phyloP scores from a whole-genome alignment of 257 asterid species.

The Orobanche coerulescens region DNA sequence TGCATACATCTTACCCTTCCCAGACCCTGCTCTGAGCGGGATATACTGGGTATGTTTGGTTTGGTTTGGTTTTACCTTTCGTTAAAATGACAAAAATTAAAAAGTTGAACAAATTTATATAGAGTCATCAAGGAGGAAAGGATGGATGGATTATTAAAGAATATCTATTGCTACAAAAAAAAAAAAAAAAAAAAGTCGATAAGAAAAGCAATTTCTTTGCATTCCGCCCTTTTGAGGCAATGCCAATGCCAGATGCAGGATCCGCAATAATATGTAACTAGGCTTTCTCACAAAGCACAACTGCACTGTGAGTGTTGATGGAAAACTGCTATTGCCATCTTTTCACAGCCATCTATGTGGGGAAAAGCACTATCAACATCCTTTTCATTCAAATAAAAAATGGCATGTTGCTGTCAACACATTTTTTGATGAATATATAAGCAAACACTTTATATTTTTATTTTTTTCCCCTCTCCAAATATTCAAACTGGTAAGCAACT shows the following conservation, averaged over 20 bases:
- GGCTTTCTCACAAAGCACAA: slow-evolving; percentile 16
- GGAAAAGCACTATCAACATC: not conserved
- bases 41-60: no score
- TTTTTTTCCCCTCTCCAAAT: not conserved
- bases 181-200: not conserved
- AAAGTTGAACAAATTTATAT: no score
- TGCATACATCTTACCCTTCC: no score
- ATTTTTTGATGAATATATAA: not conserved
- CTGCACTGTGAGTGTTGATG: slow-evolving; percentile 20
- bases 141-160: no score
- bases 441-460: not conserved
- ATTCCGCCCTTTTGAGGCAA: no score
- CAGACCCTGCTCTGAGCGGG: no score
- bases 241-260: no score
- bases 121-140: no score
- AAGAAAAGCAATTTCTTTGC: slow-evolving; percentile 14
- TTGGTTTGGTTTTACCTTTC: no score
- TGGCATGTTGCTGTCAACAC: slow-evolving; percentile 2
- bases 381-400: not conserved
- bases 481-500: slow-evolving; percentile 1
- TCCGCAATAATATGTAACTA: no score
- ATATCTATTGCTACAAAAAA: no score
- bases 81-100: no score
- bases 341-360: slow-evolving; percentile 4
- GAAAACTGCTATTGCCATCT: slow-evolving; percentile 18